Conservation (phyloP, 1,284 basidiomycete genomes). For the Inonotus obliquus region DNA sequence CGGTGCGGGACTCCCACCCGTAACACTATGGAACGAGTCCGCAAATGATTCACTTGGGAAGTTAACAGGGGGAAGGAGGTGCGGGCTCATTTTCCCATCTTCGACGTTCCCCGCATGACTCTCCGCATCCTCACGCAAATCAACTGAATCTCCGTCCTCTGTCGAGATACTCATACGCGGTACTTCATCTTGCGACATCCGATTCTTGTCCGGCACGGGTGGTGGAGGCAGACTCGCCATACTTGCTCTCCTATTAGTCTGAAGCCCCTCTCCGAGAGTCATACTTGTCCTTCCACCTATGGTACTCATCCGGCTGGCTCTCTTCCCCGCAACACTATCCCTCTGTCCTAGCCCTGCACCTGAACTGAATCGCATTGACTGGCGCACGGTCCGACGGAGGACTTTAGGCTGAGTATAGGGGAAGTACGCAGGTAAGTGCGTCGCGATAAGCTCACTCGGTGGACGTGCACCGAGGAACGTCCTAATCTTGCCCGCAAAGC, state of each 20-base stretch:
- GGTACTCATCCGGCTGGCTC: constrained; percentile 8
- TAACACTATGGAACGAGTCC: constrained; percentile 64
- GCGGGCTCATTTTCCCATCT: constrained; percentile 34
- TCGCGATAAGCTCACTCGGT: constrained; percentile 94
- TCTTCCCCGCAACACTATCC: constrained; percentile 50
- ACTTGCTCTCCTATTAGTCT: constrained; percentile 15
- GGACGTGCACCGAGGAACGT: constrained; percentile 99
- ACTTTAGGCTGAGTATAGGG: constrained; percentile 89
- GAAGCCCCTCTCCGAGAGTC: constrained; percentile 27
- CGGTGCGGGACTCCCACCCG: constrained; percentile 22
- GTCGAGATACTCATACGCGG: constrained; percentile 74
- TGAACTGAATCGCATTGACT: constrained; percentile 61
- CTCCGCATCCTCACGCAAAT: constrained; percentile 37
- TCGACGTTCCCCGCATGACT: constrained; percentile 32
- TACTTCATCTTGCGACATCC: constrained; percentile 32
- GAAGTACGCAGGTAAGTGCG: constrained; percentile 95
- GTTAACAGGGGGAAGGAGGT: constrained; percentile 76
- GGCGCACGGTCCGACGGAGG: constrained; percentile 76
- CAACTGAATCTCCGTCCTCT: constrained; percentile 60
- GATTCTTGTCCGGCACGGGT: constrained; percentile 37
- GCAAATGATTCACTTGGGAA: constrained; percentile 75
- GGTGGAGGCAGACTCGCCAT: constrained; percentile 42
- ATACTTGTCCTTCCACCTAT: constrained; percentile 30
- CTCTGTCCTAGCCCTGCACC: constrained; percentile 33
- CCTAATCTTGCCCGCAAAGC: constrained; percentile 65